Percentiles rank a stretch among this genome's conserved stretches.
These are phyloP conservation scores for Cynanchum wilfordii DNA, from an alignment of 257 asterid species.

Conservation along the genomic window DNA sequence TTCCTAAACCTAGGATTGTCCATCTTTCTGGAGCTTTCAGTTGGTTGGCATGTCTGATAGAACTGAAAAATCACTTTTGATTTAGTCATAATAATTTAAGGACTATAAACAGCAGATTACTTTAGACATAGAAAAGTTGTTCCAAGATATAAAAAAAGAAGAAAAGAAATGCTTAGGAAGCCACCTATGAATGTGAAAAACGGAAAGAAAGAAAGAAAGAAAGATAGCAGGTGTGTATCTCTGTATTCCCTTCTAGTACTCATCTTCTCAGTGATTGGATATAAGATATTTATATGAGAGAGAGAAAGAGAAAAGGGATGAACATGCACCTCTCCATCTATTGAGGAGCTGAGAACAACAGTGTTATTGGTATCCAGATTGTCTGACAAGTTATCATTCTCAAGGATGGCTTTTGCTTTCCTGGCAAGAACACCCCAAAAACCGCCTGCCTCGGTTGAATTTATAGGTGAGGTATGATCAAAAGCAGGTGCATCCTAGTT, in stretches of 20 bases:
- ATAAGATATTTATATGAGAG: not conserved
- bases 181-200: not conserved
- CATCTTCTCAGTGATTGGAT: not conserved
- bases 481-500: slow-evolving; percentile 47
- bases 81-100: not conserved
- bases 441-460: slow-evolving; percentile 61
- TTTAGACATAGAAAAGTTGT: not conserved
- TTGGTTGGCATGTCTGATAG: slow-evolving; percentile 18
- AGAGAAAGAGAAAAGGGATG: not conserved
- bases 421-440: slow-evolving; percentile 93
- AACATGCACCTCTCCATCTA: slow-evolving; percentile 26
- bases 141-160: not conserved
- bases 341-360: slow-evolving; percentile 7
- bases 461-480: slow-evolving; percentile 54
- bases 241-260: not conserved
- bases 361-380: slow-evolving; percentile 5
- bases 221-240: not conserved
- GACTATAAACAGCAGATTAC: not conserved
- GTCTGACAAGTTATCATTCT: slow-evolving; percentile 23
- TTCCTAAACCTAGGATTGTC: slow-evolving; percentile 53
- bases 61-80: slow-evolving; percentile 3
- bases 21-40: slow-evolving; percentile 29
- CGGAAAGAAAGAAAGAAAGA: not conserved
- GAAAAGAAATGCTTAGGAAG: not conserved
- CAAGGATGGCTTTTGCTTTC: slow-evolving; percentile 63